Evolutionary conservation across 805 yeast species (phyloP).

Genomic region (Monosporozyma yasuniensis): DNA sequence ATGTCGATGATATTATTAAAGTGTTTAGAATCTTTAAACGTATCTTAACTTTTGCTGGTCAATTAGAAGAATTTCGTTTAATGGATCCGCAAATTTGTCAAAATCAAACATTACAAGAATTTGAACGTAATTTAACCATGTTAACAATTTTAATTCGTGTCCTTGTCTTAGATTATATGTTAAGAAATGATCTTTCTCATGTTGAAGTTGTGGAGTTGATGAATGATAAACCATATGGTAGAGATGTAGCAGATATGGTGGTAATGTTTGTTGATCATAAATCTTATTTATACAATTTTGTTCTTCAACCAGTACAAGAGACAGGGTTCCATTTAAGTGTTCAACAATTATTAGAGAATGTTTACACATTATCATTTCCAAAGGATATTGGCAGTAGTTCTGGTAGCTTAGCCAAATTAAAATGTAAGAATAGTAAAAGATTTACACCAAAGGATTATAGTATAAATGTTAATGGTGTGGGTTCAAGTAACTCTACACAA

Average conservation of each 20-base stretch:
- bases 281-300: slow-evolving; percentile 15
- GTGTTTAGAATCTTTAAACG: slow-evolving; percentile 11
- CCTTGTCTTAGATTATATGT: not conserved
- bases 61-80: not conserved
- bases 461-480: not conserved
- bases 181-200: slow-evolving; percentile 31
- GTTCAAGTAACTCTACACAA: not conserved
- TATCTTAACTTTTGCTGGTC: slow-evolving; percentile 3
- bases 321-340: slow-evolving; percentile 19
- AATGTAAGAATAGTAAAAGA: not conserved
- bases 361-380: not conserved
- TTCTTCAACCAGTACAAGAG: slow-evolving; percentile 15
- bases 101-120: slow-evolving; percentile 3
- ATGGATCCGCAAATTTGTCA: not conserved
- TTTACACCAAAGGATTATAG: not conserved
- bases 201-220: slow-evolving; percentile 47
- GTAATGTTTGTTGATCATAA: slow-evolving; percentile 38
- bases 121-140: slow-evolving; percentile 5
- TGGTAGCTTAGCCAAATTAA: not conserved
- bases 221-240: slow-evolving; percentile 41
- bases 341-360: slow-evolving; percentile 12
- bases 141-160: slow-evolving; percentile 5
- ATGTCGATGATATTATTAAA: slow-evolving; percentile 9
- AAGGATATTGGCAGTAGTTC: not conserved
- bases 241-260: slow-evolving; percentile 5